Conservation (phyloP, 306 rosid species). For the Quercus alba region DNA sequence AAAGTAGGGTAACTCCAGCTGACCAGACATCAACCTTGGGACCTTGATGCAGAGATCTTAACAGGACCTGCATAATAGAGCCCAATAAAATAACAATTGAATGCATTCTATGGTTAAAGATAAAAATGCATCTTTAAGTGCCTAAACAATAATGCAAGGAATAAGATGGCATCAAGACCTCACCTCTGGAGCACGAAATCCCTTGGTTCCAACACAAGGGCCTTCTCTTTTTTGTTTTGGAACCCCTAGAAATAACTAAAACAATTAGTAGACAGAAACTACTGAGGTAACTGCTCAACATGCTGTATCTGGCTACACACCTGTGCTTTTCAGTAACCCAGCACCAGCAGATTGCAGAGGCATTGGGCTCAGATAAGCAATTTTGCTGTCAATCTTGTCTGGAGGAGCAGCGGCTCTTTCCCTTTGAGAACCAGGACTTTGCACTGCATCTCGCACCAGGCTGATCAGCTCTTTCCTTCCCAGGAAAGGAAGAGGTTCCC, state of each 20-base stretch:
- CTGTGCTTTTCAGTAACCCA: slow-evolving; percentile 41
- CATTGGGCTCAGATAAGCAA: slow-evolving; percentile 47
- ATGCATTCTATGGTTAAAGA: no score
- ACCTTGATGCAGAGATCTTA: slow-evolving; percentile 65
- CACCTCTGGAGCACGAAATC: slow-evolving; percentile 85
- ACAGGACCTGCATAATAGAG: slow-evolving; percentile 48
- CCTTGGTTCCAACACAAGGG: slow-evolving; percentile 73
- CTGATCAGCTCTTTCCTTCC: slow-evolving; percentile 70
- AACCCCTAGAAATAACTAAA: slow-evolving; percentile 37
- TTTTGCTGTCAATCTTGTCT: slow-evolving; percentile 38
- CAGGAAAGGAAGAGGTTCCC: slow-evolving; percentile 54
- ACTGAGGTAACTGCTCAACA: background rate
- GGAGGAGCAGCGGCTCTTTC: slow-evolving; percentile 66
- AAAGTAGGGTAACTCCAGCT: slow-evolving; percentile 71
- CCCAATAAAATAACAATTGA: no score
- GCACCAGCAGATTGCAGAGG: slow-evolving; percentile 43
- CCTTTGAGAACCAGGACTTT: slow-evolving; percentile 50
- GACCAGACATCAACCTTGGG: slow-evolving; percentile 75
- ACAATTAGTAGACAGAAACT: background rate
- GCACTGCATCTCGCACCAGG: slow-evolving; percentile 50
- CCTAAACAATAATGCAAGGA: no score
- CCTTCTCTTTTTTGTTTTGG: slow-evolving; percentile 64
- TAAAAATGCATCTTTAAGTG: no score
- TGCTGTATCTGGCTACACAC: slow-evolving; percentile 24
- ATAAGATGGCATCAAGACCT: slow-evolving; percentile 1